Evolutionary conservation across 768 basidiomycete species (phyloP), one percentile per base, ranked within the genome.

Genomic region (Lactifluus hygrophoroides): DNA sequence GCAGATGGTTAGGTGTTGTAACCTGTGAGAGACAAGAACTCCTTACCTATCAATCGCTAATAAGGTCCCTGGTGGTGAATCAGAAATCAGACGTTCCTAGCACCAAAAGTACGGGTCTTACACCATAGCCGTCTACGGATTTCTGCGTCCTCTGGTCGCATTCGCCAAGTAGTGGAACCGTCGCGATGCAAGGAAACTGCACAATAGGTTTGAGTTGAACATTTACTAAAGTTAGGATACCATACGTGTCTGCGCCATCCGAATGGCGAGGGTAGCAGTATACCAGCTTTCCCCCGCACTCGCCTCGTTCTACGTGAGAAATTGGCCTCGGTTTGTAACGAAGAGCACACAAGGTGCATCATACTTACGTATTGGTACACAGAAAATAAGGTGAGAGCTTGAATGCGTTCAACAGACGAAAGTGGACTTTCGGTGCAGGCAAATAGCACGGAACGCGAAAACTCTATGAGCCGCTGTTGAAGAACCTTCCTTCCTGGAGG

Each of bases 121-220:
- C 66, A 67, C 66, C 66, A 67, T 27, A 67, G 19, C 14, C 66
- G 40, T 49, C 66, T 56, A 23, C 64, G 54, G 1, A 65, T 30
- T 56, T 67, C 66, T 9, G 66, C 66, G 16, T 64, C 66, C 28
- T 55, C 48, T n/a, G 66, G 60, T 37, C 51, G 51, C 60, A 67
- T 64, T n/a, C 45, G 45, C 66, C 66, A 67, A 5, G 56, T 45
- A 14, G 56, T 62, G 19, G 50, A 27, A 23, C 66, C 66, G 21
- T 67, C 66, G 23, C 66, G 66, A 42, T 67, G 55, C 64, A 67
- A 60, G 1, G 57, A 61, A 19, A 67, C 66, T 67, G 40, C 21
- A 0, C 3, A 37, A 11, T 11, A 25, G 1, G 8, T 28, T 44
- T 56, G 8, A 62, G 44, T 10, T 37, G 37, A 37, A n/a, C 17